A percentile compares a stretch with the other conserved stretches of the same genome.
phyloP scores from a whole-genome alignment of 2,329 filamentous ascomycete genomes.

The Sphaerulina populicola region DNA sequence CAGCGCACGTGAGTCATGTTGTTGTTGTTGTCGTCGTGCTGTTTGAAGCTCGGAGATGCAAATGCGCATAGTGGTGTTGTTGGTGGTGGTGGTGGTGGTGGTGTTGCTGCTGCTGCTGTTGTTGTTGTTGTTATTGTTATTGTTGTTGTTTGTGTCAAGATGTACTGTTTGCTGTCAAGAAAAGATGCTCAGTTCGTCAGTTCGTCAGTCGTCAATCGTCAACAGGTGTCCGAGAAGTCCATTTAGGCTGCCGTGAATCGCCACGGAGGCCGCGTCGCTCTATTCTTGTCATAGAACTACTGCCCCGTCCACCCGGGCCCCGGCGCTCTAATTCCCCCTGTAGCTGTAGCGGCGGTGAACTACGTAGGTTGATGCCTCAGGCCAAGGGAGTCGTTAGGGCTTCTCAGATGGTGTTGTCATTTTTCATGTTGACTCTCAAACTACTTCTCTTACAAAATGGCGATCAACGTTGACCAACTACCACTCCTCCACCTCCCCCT shows the following conservation, averaged over 20 bases:
- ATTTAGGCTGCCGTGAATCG: too few relatives aligned
- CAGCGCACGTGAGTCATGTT: slow-evolving; percentile 24
- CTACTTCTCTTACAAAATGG: slow-evolving; percentile 20
- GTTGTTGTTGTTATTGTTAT: too few relatives aligned
- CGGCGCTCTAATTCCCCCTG: too few relatives aligned
- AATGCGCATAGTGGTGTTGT: slow-evolving; percentile 6
- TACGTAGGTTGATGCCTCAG: neutral
- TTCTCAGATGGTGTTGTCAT: neutral
- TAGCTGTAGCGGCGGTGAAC: too few relatives aligned
- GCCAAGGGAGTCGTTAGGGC: neutral
- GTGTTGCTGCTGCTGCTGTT: too few relatives aligned
- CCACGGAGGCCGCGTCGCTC: too few relatives aligned
- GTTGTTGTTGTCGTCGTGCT: neutral
- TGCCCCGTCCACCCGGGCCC: too few relatives aligned
- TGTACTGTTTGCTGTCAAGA: neutral
- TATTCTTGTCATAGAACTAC: too few relatives aligned
- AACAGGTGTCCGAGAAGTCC: too few relatives aligned
- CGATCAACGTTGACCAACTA: slow-evolving; percentile 12
- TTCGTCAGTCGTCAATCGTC: neutral
- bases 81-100: too few relatives aligned
- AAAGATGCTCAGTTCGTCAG: neutral
- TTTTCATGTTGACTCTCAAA: slow-evolving; percentile 3
- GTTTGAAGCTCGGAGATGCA: slow-evolving; percentile 1
- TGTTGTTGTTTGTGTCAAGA: neutral
- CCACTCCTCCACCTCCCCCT: neutral